Conservation (phyloP, 1,284 basidiomycete species). For the Cutaneotrichosporon mucoides region DNA sequence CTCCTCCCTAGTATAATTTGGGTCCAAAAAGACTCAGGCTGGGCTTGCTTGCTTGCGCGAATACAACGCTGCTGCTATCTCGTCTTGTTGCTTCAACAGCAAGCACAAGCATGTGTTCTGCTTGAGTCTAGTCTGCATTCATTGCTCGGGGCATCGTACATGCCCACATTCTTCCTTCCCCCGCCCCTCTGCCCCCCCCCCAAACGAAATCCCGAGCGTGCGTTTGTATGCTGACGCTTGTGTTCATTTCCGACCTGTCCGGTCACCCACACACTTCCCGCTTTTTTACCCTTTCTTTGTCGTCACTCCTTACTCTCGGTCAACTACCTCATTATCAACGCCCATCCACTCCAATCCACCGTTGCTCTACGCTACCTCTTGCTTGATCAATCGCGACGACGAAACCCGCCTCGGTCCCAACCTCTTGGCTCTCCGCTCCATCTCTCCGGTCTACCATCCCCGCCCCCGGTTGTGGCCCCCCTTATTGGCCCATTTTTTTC, state of each 20-base stretch:
- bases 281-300: not conserved
- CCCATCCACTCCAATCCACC: not conserved
- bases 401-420: not conserved
- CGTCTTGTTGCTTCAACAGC: no score
- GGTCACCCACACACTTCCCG: not conserved
- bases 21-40: no score
- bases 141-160: no score
- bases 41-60: no score
- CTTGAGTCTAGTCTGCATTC: no score
- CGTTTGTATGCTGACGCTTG: no score
- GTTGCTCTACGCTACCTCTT: not conserved
- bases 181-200: no score
- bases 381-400: not conserved
- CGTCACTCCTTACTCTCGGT: not conserved
- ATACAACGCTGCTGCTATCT: no score
- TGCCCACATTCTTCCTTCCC: no score
- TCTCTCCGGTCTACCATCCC: not conserved
- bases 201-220: no score
- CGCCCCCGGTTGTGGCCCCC: not conserved
- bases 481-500: conserved; percentile 5
- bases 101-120: no score
- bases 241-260: not conserved
- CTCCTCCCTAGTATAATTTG: no score
- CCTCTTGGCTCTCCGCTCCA: not conserved
- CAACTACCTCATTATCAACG: not conserved